Conservation (phyloP, 805 yeast species). For the Grigorovia jiainica region DNA sequence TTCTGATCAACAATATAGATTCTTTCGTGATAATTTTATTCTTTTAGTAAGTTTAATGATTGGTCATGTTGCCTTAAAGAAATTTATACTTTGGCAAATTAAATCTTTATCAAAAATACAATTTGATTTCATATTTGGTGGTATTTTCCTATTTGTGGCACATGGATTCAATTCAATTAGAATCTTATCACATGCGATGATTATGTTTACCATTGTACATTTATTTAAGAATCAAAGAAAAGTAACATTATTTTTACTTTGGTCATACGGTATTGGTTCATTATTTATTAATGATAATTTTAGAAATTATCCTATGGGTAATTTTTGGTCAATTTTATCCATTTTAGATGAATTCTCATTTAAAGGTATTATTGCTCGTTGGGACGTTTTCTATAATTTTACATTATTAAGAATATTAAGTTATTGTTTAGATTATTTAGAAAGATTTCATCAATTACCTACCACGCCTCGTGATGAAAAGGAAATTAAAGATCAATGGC, state of each 20-base stretch:
- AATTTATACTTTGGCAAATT: conserved; percentile 15
- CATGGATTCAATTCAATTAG: conserved; percentile 73
- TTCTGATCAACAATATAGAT: conserved; percentile 81
- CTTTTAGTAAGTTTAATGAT: conserved; percentile 46
- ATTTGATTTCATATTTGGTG: conserved; percentile 71
- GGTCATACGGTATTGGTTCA: conserved; percentile 75
- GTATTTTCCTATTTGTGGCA: conserved; percentile 55
- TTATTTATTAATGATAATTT: conserved; percentile 68
- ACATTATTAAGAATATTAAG: conserved; percentile 77
- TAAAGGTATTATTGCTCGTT: conserved; percentile 71
- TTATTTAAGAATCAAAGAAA: conserved; percentile 23
- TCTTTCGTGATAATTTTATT: conserved; percentile 74
- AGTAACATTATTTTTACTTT: conserved; percentile 39
- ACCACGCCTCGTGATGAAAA: neutral
- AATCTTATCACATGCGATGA: conserved; percentile 46
- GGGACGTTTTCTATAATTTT: conserved; percentile 96
- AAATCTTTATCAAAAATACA: conserved; percentile 34
- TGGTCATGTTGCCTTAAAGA: conserved; percentile 47
- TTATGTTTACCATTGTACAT: conserved; percentile 35
- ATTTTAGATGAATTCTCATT: conserved; percentile 44
- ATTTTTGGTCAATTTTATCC: conserved; percentile 32
- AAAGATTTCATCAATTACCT: conserved; percentile 37
- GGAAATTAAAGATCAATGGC: neutral
- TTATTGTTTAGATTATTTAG: conserved; percentile 67
- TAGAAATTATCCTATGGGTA: conserved; percentile 44